Evolutionary conservation across 179 eudicot species (phyloP).

Genomic region (Amaranthus tricolor): DNA sequence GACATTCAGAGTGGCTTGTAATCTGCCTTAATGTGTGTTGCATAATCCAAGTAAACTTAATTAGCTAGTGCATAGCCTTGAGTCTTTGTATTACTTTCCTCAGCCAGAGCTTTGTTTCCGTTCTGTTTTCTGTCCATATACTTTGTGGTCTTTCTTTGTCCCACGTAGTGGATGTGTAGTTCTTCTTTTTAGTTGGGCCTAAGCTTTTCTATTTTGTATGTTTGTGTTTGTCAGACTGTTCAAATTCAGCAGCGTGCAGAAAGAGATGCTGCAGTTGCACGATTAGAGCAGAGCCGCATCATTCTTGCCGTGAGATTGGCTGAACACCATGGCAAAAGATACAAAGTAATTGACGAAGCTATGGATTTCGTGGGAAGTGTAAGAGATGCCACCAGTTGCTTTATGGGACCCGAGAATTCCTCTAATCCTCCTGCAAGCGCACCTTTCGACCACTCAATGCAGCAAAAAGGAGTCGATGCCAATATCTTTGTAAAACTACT

Average conservation of each 20-base stretch:
- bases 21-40: no score
- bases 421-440: constrained; percentile 37
- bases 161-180: background rate
- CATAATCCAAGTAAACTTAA: no score
- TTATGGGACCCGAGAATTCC: constrained; percentile 42
- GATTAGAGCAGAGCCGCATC: constrained; percentile 79
- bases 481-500: constrained; percentile 46
- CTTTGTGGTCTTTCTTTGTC: background rate
- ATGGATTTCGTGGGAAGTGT: constrained; percentile 72
- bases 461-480: constrained; percentile 38
- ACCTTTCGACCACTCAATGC: constrained; percentile 28
- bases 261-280: constrained; percentile 86
- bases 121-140: background rate
- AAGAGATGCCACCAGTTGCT: constrained; percentile 41
- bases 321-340: constrained; percentile 80
- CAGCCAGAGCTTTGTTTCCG: no score
- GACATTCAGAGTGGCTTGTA: no score
- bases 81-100: no score
- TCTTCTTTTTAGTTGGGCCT: background rate
- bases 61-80: no score
- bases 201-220: constrained; percentile 6
- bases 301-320: constrained; percentile 74
- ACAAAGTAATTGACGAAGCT: constrained; percentile 87
- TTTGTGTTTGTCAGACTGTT: constrained; percentile 49
- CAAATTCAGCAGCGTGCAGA: constrained; percentile 86